Percentiles rank a stretch among this genome's conserved stretches.
phyloP scores from a whole-genome alignment of 768 basidiomycete species.

The Kwoniella newhampshirensis region DNA sequence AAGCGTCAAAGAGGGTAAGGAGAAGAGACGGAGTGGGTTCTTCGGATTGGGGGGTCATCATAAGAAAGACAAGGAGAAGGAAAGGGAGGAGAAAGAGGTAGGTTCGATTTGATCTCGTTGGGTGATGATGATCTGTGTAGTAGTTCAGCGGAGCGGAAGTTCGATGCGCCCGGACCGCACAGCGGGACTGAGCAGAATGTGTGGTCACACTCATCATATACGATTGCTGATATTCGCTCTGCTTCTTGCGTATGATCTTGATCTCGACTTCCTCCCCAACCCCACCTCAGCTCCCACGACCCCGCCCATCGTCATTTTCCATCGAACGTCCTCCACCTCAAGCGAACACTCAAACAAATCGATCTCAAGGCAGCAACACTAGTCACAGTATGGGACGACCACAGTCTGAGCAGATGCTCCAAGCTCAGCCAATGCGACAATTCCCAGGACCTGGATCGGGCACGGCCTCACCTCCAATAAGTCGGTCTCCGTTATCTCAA shows the following conservation, averaged over 20 bases:
- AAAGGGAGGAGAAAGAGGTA: slow-evolving; percentile 27
- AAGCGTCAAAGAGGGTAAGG: slow-evolving; percentile 14
- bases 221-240: too few relatives aligned
- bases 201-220: too few relatives aligned
- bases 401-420: slow-evolving; percentile 3
- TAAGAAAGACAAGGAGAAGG: slow-evolving; percentile 28
- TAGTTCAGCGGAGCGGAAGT: too few relatives aligned
- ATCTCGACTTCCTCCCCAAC: too few relatives aligned
- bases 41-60: slow-evolving; percentile 41
- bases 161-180: too few relatives aligned
- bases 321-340: slow-evolving; percentile 19
- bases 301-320: slow-evolving; percentile 29
- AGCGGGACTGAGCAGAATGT: too few relatives aligned
- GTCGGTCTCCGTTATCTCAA: slow-evolving; percentile 9
- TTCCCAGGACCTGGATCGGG: slow-evolving; percentile 17
- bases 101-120: not conserved
- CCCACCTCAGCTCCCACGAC: slow-evolving; percentile 15
- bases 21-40: slow-evolving; percentile 43
- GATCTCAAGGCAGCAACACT: slow-evolving; percentile 1
- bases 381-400: not conserved
- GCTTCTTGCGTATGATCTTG: too few relatives aligned
- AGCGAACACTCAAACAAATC: slow-evolving; percentile 1
- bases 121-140: too few relatives aligned
- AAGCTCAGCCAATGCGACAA: slow-evolving; percentile 20
- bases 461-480: slow-evolving; percentile 13